A percentile compares a stretch with the other conserved stretches of the same genome.
These are phyloP conservation scores for Phytophthora pistaciae DNA, from an alignment of 352 stramenopile genomes.

Conservation along the genomic window DNA sequence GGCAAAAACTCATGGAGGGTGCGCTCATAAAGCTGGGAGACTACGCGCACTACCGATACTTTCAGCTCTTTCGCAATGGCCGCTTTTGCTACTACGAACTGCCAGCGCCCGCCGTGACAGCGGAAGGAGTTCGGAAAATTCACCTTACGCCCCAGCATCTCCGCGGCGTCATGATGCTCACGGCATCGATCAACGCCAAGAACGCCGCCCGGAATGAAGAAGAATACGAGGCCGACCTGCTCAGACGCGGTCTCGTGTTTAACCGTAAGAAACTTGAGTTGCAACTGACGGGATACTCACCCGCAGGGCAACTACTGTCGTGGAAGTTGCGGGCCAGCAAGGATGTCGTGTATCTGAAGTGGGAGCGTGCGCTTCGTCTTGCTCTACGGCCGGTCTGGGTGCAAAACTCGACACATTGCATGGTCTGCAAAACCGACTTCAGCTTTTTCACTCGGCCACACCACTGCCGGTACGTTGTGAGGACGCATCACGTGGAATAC, in stretches of 20 bases:
- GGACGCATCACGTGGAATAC: no score
- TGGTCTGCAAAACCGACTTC: constrained; percentile 71
- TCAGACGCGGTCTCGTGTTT: constrained; percentile 68
- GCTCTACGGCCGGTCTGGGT: constrained; percentile 74
- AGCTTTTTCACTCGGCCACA: constrained; percentile 70
- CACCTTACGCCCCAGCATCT: constrained; percentile 74
- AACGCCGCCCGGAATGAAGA: constrained; percentile 58
- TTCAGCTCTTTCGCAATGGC: constrained; percentile 73
- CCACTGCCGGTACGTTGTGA: constrained; percentile 58
- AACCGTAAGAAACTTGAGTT: constrained; percentile 79
- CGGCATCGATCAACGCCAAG: constrained; percentile 63
- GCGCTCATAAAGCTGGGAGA: constrained; percentile 82
- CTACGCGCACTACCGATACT: constrained; percentile 84
- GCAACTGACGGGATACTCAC: constrained; percentile 74
- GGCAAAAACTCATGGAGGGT: constrained; percentile 82
- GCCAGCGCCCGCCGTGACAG: constrained; percentile 44
- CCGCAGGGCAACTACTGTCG: constrained; percentile 64
- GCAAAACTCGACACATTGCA: constrained; percentile 65
- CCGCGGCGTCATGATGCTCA: constrained; percentile 81
- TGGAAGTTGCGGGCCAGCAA: constrained; percentile 74
- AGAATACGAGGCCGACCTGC: constrained; percentile 60
- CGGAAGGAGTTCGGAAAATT: constrained; percentile 33
- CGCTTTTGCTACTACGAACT: constrained; percentile 86
- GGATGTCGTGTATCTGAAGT: constrained; percentile 74
- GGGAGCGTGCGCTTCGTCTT: constrained; percentile 75